Evolutionary conservation across 805 yeast genomes (phyloP), one percentile per base, ranked within the genome.

Genomic region (Allodekkera sacchari): DNA sequence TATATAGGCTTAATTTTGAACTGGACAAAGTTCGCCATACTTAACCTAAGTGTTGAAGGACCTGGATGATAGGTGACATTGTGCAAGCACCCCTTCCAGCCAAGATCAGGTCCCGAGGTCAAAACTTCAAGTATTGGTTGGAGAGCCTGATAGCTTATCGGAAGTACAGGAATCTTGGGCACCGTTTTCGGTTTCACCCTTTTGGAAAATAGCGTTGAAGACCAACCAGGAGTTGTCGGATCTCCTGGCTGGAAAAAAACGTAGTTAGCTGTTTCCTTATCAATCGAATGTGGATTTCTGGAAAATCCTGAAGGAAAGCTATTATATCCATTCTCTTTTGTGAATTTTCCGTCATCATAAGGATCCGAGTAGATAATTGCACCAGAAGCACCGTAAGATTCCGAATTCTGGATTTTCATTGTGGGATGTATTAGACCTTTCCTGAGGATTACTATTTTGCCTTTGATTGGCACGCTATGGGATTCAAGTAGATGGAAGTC

Each of bases 161-260:
- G 76, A 7, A 74, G 41, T 0, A 74, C 69, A 0, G 80, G 80
- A 7, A 75, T 69, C 19, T 54, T 53, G 0, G 79, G 78, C 5
- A 71, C 54, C 18, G 56, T 59, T 13, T 50, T 44, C 1, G 76
- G 70, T 13, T 63, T 50, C 4, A 51, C 36, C 28, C 72, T 47
- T 35, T 57, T 64, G 6, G 59, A 54, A 25, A 61, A 48, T 6
- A 48, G 48, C 19, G 67, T 68, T 15, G 82, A 71, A 2, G 83
- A 68, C 57, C 71, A 73, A 3, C 83, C 84, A 6, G 84, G 83
- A 2, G 87, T 77, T 0, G 87, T 75, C 22, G 88, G 88, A 48
- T 80, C 89, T 9, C 88, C 88, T 0, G 87, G 84, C 31, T 64
- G 63, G 20, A 70, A 71, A 3, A 74, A 67, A 34, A 75, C 61